phyloP scores from a whole-genome alignment of 1,284 basidiomycete genomes.

The Austroboletus niveus region DNA sequence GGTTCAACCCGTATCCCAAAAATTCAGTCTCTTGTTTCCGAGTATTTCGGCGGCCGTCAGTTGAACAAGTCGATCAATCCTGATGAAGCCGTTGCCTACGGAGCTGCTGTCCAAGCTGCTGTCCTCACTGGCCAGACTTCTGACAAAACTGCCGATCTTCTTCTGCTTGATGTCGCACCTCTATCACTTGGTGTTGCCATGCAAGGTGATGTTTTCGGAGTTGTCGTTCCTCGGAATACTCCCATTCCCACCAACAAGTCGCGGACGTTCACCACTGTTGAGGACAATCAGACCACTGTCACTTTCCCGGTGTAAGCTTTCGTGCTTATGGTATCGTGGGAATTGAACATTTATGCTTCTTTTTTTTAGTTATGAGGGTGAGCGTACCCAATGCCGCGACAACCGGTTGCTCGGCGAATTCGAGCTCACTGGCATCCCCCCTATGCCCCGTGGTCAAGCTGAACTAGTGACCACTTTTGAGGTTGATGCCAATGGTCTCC shows the following conservation, averaged over 20 bases:
- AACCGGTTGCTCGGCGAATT: slow-evolving; percentile 97
- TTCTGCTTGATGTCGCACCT: slow-evolving; percentile 94
- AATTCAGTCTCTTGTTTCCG: slow-evolving; percentile 96
- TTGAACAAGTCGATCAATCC: slow-evolving; percentile 99
- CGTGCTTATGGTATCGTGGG: not conserved
- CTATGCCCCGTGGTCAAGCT: slow-evolving; percentile 94
- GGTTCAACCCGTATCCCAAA: slow-evolving; percentile 99
- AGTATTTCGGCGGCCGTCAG: slow-evolving; percentile 96
- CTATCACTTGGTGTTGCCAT: slow-evolving; percentile 97
- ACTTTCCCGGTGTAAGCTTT: slow-evolving; percentile 87
- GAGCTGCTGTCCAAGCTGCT: slow-evolving; percentile 96
- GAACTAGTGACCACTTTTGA: slow-evolving; percentile 97
- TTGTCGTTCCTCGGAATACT: slow-evolving; percentile 96
- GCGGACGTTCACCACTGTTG: slow-evolving; percentile 93
- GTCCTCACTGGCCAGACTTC: slow-evolving; percentile 96
- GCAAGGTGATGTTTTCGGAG: slow-evolving; percentile 97
- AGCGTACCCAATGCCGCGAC: slow-evolving; percentile 96
- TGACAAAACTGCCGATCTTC: slow-evolving; percentile 92
- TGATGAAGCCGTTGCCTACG: slow-evolving; percentile 93
- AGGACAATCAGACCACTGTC: slow-evolving; percentile 98
- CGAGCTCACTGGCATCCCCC: slow-evolving; percentile 95
- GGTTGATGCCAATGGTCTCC: slow-evolving; percentile 94
- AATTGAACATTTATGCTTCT: slow-evolving; percentile 8
- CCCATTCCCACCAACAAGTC: slow-evolving; percentile 98
- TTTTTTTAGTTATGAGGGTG: slow-evolving; percentile 80